Conservation (phyloP, 257 asterid genomes). For the Lantana camara region DNA sequence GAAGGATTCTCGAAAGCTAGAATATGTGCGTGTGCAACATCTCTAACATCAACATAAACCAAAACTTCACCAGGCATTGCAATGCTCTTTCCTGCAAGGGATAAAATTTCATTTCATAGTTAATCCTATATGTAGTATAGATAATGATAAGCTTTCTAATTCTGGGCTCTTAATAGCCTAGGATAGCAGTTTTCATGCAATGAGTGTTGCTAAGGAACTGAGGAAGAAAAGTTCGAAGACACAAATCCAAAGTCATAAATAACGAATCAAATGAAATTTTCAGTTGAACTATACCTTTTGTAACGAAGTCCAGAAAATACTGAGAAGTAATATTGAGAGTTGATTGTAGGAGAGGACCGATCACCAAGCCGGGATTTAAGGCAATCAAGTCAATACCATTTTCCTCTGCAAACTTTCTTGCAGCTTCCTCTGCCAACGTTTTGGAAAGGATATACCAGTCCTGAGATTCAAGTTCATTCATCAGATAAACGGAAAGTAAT, state of each 20-base stretch:
- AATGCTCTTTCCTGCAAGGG: not conserved
- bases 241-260: not conserved
- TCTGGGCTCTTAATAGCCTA: too few species aligned
- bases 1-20: slow-evolving; percentile 43
- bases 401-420: slow-evolving; percentile 41
- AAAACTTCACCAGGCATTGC: not conserved
- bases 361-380: slow-evolving; percentile 48
- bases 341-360: slow-evolving; percentile 62
- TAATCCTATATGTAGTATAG: too few species aligned
- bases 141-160: too few species aligned
- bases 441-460: slow-evolving; percentile 46
- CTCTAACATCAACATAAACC: slow-evolving; percentile 43
- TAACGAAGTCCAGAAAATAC: slow-evolving; percentile 26
- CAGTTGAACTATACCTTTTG: slow-evolving; percentile 29
- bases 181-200: too few species aligned
- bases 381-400: slow-evolving; percentile 49
- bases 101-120: not conserved
- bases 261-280: not conserved
- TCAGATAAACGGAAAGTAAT: not conserved
- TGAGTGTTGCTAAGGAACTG: too few species aligned
- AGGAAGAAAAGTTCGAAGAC: not conserved
- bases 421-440: slow-evolving; percentile 57
- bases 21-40: slow-evolving; percentile 45
- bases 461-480: slow-evolving; percentile 11
- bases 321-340: slow-evolving; percentile 38